phyloP scores from a whole-genome alignment of 805 yeast genomes.

The Saturnispora saitoi region DNA sequence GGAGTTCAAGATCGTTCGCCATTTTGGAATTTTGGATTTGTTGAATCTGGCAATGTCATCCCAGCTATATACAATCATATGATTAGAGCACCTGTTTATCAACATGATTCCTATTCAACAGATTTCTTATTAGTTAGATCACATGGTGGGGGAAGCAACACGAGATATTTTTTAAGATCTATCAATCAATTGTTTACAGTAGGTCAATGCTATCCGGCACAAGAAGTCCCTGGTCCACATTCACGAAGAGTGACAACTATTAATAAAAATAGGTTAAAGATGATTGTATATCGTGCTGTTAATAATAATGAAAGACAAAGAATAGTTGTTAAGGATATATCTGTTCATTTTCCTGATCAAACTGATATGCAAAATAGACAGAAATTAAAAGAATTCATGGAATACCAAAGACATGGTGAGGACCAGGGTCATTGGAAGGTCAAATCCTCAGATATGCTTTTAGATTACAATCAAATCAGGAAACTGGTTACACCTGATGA shows the following conservation, averaged over 20 bases:
- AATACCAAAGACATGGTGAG: constrained; percentile 85
- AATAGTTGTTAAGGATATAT: constrained; percentile 76
- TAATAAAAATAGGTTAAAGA: constrained; percentile 79
- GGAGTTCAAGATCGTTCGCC: constrained; percentile 97
- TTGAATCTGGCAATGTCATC: constrained; percentile 86
- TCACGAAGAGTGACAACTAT: constrained; percentile 93
- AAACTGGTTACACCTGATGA: constrained; percentile 92
- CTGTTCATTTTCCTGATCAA: constrained; percentile 92
- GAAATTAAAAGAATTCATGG: constrained; percentile 94
- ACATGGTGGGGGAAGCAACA: constrained; percentile 65
- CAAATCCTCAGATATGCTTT: constrained; percentile 57
- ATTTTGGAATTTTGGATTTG: constrained; percentile 97
- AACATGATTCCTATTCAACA: constrained; percentile 68
- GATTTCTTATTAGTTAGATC: constrained; percentile 79
- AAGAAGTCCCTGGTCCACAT: constrained; percentile 95
- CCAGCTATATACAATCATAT: constrained; percentile 90
- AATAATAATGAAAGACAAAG: constrained; percentile 68
- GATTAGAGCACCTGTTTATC: constrained; percentile 86
- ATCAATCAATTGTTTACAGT: constrained; percentile 73
- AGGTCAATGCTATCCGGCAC: constrained; percentile 89
- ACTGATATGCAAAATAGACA: constrained; percentile 97
- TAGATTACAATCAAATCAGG: constrained; percentile 67
- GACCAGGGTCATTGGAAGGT: constrained; percentile 95
- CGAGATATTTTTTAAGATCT: constrained; percentile 57
- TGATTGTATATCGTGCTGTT: constrained; percentile 86